Percentiles rank a stretch among this genome's conserved stretches.
phyloP scores from a whole-genome alignment of 306 rosid species.

The Fagus sylvatica region DNA sequence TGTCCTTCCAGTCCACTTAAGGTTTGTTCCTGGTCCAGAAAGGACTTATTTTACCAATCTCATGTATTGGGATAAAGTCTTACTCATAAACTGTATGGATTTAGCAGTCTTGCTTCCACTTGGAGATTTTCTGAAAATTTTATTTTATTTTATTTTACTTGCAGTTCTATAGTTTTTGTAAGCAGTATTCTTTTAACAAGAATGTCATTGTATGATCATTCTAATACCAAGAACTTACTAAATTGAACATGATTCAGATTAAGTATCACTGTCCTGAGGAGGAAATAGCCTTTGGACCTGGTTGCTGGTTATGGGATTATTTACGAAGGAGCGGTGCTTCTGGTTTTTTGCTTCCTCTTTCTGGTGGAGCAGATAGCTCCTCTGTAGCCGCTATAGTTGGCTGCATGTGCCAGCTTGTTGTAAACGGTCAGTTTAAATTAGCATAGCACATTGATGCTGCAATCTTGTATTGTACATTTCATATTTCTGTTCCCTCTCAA shows the following conservation, averaged over 20 bases:
- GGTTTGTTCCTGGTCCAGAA: slow-evolving; percentile 50
- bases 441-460: neutral
- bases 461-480: slow-evolving; percentile 24
- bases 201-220: neutral
- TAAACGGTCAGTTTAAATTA: slow-evolving; percentile 59
- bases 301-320: slow-evolving; percentile 99
- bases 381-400: slow-evolving; percentile 97
- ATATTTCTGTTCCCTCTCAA: slow-evolving; percentile 20
- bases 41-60: slow-evolving; percentile 12
- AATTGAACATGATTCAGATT: slow-evolving; percentile 51
- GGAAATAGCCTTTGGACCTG: slow-evolving; percentile 98
- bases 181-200: neutral
- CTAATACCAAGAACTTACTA: neutral
- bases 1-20: slow-evolving; percentile 69
- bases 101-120: slow-evolving; percentile 5
- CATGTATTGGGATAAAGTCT: slow-evolving; percentile 14
- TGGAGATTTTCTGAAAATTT: neutral
- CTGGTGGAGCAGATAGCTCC: slow-evolving; percentile 99
- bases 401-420: slow-evolving; percentile 95
- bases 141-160: slow-evolving; percentile 9
- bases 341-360: slow-evolving; percentile 97
- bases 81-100: neutral
- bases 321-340: slow-evolving; percentile 98
- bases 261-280: slow-evolving; percentile 89
- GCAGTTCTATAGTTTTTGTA: neutral